Evolutionary conservation across 305 asterid genomes (phyloP).

Genomic region (Fraxinus sp.): DNA sequence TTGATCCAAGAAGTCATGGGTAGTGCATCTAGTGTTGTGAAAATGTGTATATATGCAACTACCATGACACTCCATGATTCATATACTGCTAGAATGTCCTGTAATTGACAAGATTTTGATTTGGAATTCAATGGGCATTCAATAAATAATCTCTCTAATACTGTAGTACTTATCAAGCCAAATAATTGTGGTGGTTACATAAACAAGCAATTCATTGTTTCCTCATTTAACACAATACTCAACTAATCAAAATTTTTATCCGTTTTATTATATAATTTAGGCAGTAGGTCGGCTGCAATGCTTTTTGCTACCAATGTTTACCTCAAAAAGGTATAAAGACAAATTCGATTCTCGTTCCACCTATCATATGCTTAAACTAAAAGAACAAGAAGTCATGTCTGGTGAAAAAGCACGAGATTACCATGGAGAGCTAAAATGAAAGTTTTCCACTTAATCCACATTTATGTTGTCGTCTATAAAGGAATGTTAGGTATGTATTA

Average conservation of each 20-base stretch:
- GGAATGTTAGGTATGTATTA: background rate
- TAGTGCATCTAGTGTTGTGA: slow-evolving; percentile 11
- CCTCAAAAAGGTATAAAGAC: background rate
- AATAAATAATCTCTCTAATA: background rate
- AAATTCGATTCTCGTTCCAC: background rate
- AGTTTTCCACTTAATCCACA: background rate
- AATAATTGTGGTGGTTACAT: background rate
- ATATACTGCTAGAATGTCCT: background rate
- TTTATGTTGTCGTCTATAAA: background rate
- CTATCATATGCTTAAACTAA: background rate
- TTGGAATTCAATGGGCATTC: background rate
- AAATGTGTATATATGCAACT: background rate
- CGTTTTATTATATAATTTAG: background rate
- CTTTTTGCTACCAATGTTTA: background rate
- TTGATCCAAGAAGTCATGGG: slow-evolving; percentile 90
- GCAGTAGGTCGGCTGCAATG: background rate
- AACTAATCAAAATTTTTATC: background rate
- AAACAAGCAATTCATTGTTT: background rate
- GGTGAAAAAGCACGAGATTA: background rate
- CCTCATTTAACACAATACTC: background rate
- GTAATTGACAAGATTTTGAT: background rate
- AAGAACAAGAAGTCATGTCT: background rate
- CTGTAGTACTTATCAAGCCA: background rate
- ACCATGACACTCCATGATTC: background rate
- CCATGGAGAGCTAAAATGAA: background rate